phyloP scores from a whole-genome alignment of 2,329 filamentous ascomycete genomes.

The Coleophoma eucalyptorum region DNA sequence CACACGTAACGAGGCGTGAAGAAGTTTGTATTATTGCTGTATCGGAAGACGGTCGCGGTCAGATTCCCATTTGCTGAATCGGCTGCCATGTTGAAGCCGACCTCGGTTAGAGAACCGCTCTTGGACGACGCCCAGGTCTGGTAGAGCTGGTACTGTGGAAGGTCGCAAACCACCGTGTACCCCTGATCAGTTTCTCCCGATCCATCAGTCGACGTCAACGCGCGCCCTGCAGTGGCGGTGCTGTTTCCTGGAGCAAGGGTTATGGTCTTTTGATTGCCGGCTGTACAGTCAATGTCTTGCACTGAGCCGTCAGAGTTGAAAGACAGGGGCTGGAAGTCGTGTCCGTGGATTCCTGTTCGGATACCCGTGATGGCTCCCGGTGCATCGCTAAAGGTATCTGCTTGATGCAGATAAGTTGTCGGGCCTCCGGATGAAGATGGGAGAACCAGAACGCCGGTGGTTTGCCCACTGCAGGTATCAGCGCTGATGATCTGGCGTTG shows the following conservation, averaged over 20 bases:
- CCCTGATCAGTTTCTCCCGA: conserved; percentile 7
- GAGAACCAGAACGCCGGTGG: conserved; percentile 13
- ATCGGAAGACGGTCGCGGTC: conserved; percentile 15
- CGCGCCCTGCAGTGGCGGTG: neutral
- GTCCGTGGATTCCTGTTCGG: conserved; percentile 14
- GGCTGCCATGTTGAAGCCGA: conserved; percentile 16
- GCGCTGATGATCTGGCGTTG: conserved; percentile 16
- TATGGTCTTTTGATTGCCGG: conserved; percentile 7
- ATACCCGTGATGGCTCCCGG: conserved; percentile 11
- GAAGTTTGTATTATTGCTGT: conserved; percentile 14
- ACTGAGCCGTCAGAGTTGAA: conserved; percentile 15
- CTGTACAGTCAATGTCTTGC: conserved; percentile 10
- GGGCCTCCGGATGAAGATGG: conserved; percentile 6
- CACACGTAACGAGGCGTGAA: conserved; percentile 17
- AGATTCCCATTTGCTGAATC: conserved; percentile 8
- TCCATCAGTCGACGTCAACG: conserved; percentile 9
- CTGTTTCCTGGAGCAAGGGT: conserved; percentile 4
- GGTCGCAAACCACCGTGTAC: conserved; percentile 9
- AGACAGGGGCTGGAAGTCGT: conserved; percentile 11
- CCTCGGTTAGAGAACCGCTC: conserved; percentile 9
- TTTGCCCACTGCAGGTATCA: conserved; percentile 20
- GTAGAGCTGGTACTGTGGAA: conserved; percentile 15
- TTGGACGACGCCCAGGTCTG: conserved; percentile 16
- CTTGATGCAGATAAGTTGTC: conserved; percentile 15
- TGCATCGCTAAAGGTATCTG: conserved; percentile 13